These are phyloP conservation scores for Phascolomyces articulosus DNA, from an alignment of 371 early-diverging fungal genomes.

Conservation along the genomic window DNA sequence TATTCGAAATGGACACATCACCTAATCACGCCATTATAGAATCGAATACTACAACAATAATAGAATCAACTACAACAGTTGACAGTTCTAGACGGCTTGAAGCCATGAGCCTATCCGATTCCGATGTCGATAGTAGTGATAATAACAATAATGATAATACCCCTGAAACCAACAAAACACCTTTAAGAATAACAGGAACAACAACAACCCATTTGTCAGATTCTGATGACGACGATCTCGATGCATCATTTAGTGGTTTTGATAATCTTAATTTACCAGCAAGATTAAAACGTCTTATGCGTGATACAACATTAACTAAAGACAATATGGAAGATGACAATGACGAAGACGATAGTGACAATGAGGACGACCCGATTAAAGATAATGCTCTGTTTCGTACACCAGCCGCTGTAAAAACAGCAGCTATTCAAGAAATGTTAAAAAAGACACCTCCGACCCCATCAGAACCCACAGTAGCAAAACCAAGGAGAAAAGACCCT, in stretches of 20 bases:
- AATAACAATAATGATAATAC: not conserved
- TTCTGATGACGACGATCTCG: slow-evolving; percentile 21
- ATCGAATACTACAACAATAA: not conserved
- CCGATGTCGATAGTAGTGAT: not conserved
- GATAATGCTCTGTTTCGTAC: slow-evolving; percentile 18
- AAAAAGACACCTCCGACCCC: not conserved
- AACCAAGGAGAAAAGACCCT: not conserved
- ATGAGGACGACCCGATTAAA: slow-evolving; percentile 16
- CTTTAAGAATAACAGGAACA: not conserved
- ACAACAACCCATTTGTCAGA: slow-evolving; percentile 20
- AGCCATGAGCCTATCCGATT: slow-evolving; percentile 2
- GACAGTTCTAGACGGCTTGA: not conserved
- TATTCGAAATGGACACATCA: not conserved
- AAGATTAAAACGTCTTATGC: slow-evolving; percentile 20
- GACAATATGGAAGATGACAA: not conserved
- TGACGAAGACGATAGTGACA: slow-evolving; percentile 10
- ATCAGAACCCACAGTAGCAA: slow-evolving; percentile 1
- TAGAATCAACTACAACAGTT: not conserved
- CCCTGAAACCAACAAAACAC: slow-evolving; percentile 3
- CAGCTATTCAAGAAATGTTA: slow-evolving; percentile 15
- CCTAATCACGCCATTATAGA: not conserved
- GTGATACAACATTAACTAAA: slow-evolving; percentile 6
- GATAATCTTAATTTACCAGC: slow-evolving; percentile 22
- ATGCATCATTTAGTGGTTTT: not conserved
- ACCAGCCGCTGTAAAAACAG: slow-evolving; percentile 17